A percentile compares a stretch with the other conserved stretches of the same genome.
Conservation (phyloP, 768 basidiomycete genomes). For the Pleurotus tuber-regium region DNA sequence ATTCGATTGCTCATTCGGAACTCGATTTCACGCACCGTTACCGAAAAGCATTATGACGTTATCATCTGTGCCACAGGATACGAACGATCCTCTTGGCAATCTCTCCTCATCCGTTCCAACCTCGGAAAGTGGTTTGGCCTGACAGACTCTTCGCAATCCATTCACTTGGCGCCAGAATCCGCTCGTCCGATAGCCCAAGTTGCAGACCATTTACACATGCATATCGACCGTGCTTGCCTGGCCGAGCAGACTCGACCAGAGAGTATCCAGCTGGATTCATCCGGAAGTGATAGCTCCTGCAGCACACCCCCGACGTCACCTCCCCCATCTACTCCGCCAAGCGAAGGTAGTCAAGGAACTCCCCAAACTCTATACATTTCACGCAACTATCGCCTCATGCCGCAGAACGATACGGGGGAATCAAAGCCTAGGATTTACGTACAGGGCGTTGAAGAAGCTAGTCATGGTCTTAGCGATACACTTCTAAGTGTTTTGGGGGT, state of each 20-base stretch:
- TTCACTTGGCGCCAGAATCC: slow-evolving; percentile 23
- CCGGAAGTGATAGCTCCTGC: slow-evolving; percentile 19
- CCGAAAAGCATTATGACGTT: slow-evolving; percentile 38
- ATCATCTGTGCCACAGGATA: slow-evolving; percentile 56
- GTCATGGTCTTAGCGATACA: slow-evolving; percentile 42
- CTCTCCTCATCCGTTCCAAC: slow-evolving; percentile 37
- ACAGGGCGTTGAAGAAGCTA: slow-evolving; percentile 36
- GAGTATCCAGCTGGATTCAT: slow-evolving; percentile 15
- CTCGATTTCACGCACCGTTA: slow-evolving; percentile 29
- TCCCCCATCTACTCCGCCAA: slow-evolving; percentile 17
- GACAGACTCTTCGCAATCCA: slow-evolving; percentile 16
- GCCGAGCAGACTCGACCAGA: slow-evolving; percentile 3
- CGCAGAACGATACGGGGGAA: slow-evolving; percentile 13
- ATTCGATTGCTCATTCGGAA: slow-evolving; percentile 31
- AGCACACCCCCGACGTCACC: slow-evolving; percentile 25
- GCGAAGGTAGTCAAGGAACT: slow-evolving; percentile 12
- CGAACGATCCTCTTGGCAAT: slow-evolving; percentile 44
- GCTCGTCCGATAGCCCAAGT: slow-evolving; percentile 8
- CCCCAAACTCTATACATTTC: slow-evolving; percentile 30
- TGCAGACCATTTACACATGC: slow-evolving; percentile 14
- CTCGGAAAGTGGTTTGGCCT: slow-evolving; percentile 38
- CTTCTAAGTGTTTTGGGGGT: slow-evolving; percentile 43
- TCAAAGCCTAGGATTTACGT: slow-evolving; percentile 29
- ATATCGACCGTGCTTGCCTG: slow-evolving; percentile 11
- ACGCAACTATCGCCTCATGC: slow-evolving; percentile 41